A percentile compares a stretch with the other conserved stretches of the same genome.
phyloP scores from a whole-genome alignment of 169 alveolate species.

The Plasmodium gallinaceum region DNA sequence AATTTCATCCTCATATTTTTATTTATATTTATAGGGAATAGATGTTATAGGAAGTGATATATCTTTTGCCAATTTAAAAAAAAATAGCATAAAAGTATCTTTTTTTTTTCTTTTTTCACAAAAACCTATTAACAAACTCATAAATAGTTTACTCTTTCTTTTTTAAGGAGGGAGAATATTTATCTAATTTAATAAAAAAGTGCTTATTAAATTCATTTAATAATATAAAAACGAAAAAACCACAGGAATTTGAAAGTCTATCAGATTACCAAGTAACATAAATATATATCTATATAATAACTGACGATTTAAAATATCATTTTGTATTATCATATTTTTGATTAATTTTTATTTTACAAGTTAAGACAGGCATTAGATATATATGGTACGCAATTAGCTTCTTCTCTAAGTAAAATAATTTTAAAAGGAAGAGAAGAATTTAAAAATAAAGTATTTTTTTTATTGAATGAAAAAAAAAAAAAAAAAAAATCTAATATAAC shows the following conservation, averaged over 20 bases:
- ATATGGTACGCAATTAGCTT: conserved; percentile 73
- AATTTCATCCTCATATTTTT: neutral
- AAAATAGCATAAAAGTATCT: conserved; percentile 59
- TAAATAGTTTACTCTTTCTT: neutral
- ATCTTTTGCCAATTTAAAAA: conserved; percentile 68
- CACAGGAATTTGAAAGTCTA: conserved; percentile 73
- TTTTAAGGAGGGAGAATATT: conserved; percentile 69
- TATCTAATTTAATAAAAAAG: conserved; percentile 59
- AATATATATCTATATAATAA: neutral
- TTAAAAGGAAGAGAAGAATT: conserved; percentile 70
- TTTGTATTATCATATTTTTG: too few relatives aligned
- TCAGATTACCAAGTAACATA: conserved; percentile 68
- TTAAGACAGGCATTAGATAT: conserved; percentile 71
- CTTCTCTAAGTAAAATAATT: conserved; percentile 77
- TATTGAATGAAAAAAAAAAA: conserved; percentile 63
- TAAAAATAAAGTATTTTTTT: conserved; percentile 67
- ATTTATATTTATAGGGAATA: conserved; percentile 40
- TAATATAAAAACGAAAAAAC: conserved; percentile 36
- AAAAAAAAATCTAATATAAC: neutral
- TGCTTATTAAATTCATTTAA: conserved; percentile 37
- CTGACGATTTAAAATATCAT: too few relatives aligned
- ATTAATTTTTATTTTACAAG: conserved; percentile 16
- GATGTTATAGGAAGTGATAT: conserved; percentile 74
- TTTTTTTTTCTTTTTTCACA: neutral
- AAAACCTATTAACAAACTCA: too few relatives aligned